Evolutionary conservation across 1,139 yeast species (phyloP).

Genomic region (Yamadazyma diospyri): DNA sequence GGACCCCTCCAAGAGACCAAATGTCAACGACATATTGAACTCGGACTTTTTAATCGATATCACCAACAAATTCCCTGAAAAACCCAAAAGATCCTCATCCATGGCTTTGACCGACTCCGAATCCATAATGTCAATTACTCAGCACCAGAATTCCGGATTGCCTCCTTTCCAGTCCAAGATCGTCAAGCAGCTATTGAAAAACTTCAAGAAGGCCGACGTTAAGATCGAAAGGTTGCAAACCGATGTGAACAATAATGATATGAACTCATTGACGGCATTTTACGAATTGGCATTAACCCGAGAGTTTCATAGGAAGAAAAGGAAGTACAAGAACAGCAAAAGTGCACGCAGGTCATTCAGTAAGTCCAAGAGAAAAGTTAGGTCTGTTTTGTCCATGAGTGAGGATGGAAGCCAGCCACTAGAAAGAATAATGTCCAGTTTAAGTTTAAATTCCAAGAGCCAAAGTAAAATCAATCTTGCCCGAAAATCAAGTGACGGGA

Average conservation of each 20-base stretch:
- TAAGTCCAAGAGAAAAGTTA: conserved; percentile 51
- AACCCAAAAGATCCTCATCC: conserved; percentile 11
- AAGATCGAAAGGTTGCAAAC: conserved; percentile 62
- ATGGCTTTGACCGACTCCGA: conserved; percentile 26
- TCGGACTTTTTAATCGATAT: conserved; percentile 56
- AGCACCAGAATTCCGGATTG: conserved; percentile 37
- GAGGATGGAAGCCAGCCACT: conserved; percentile 31
- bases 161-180: conserved; percentile 54
- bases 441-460: conserved; percentile 32
- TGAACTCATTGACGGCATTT: conserved; percentile 80
- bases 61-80: conserved; percentile 23
- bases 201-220: conserved; percentile 60
- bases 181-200: conserved; percentile 65
- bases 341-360: conserved; percentile 41
- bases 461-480: conserved; percentile 16
- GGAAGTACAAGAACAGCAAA: conserved; percentile 32
- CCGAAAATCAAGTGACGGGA: conserved; percentile 11
- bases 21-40: conserved; percentile 53
- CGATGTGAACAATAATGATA: conserved; percentile 57
- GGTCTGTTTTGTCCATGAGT: conserved; percentile 33
- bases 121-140: conserved; percentile 36
- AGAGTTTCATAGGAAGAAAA: conserved; percentile 44
- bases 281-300: conserved; percentile 74
- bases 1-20: conserved; percentile 63
- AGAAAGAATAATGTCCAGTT: conserved; percentile 38